Evolutionary conservation across 306 rosid genomes (phyloP).

Genomic region (Fragaria vesca): DNA sequence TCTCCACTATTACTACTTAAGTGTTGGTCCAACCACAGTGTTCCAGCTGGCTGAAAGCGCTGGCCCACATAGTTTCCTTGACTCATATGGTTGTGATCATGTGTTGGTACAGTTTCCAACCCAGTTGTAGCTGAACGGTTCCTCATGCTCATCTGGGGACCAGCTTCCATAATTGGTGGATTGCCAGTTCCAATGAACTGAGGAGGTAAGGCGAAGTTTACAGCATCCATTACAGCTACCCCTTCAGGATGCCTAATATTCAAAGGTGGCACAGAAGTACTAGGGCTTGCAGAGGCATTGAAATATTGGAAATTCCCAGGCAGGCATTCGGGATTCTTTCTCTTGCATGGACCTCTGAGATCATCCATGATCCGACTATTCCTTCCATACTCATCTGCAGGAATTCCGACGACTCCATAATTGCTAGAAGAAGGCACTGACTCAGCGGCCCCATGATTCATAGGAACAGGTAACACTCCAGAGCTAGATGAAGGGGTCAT

Average conservation of each 20-base stretch:
- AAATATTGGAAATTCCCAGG: conserved; percentile 61
- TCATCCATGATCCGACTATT: conserved; percentile 58
- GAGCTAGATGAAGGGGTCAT: conserved; percentile 62
- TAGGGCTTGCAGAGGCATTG: conserved; percentile 50
- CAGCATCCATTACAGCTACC: conserved; percentile 55
- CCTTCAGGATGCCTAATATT: conserved; percentile 64
- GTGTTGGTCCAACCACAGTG: conserved; percentile 79
- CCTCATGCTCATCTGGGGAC: conserved; percentile 53
- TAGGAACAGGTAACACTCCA: conserved; percentile 57
- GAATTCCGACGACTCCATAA: conserved; percentile 47
- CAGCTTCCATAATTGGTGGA: conserved; percentile 58
- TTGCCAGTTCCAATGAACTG: conserved; percentile 36
- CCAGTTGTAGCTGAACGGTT: conserved; percentile 45
- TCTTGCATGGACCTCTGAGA: conserved; percentile 75
- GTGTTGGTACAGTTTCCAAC: conserved; percentile 49
- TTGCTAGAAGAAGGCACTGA: conserved; percentile 60
- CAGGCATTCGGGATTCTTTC: conserved; percentile 64
- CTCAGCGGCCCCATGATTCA: conserved; percentile 53
- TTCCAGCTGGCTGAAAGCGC: conserved; percentile 66
- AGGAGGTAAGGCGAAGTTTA: conserved; percentile 52
- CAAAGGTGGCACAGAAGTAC: conserved; percentile 59
- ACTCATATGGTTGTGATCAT: conserved; percentile 62
- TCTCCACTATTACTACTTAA: conserved; percentile 49
- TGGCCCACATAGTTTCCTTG: conserved; percentile 73
- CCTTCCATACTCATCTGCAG: conserved; percentile 65